phyloP scores from a whole-genome alignment of 352 stramenopile genomes.

The Phytophthora tentaculata region DNA sequence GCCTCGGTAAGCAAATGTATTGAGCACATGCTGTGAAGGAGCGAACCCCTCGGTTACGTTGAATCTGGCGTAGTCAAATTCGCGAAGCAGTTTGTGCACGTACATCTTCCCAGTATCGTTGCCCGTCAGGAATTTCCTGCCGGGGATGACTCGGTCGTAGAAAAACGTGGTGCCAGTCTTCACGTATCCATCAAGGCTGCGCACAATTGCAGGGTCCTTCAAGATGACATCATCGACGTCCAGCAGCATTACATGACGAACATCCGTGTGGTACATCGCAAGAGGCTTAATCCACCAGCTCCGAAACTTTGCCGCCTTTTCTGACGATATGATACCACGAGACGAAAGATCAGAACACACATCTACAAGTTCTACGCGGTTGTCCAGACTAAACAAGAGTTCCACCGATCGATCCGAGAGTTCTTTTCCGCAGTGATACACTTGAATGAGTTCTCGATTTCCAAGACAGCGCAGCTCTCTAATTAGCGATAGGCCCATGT shows the following conservation, averaged over 20 bases:
- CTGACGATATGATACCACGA: slow-evolving; percentile 17
- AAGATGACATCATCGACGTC: slow-evolving; percentile 66
- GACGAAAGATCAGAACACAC: slow-evolving; percentile 41
- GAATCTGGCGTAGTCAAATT: slow-evolving; percentile 58
- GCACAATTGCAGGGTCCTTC: slow-evolving; percentile 47
- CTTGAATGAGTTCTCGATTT: slow-evolving; percentile 33
- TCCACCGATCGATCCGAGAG: slow-evolving; percentile 41
- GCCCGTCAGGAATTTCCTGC: slow-evolving; percentile 50
- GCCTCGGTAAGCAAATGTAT: slow-evolving; percentile 48
- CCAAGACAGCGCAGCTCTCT: slow-evolving; percentile 31
- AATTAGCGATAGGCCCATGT: slow-evolving; percentile 50
- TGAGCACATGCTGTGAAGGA: slow-evolving; percentile 47
- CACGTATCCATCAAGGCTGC: slow-evolving; percentile 45
- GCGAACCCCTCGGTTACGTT: slow-evolving; percentile 19
- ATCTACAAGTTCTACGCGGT: slow-evolving; percentile 42
- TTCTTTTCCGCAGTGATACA: slow-evolving; percentile 46
- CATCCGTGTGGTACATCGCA: slow-evolving; percentile 44
- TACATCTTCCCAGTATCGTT: slow-evolving; percentile 40
- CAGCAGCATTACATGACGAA: slow-evolving; percentile 43
- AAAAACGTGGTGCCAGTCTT: slow-evolving; percentile 61
- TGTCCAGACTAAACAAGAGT: slow-evolving; percentile 33
- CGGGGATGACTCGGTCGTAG: slow-evolving; percentile 62
- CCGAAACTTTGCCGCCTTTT: slow-evolving; percentile 30
- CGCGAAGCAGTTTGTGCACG: slow-evolving; percentile 42
- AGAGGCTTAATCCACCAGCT: slow-evolving; percentile 58